These are phyloP conservation scores for Colletotrichum tanaceti DNA, from an alignment of 2,329 filamentous ascomycete genomes.

Conservation along the genomic window DNA sequence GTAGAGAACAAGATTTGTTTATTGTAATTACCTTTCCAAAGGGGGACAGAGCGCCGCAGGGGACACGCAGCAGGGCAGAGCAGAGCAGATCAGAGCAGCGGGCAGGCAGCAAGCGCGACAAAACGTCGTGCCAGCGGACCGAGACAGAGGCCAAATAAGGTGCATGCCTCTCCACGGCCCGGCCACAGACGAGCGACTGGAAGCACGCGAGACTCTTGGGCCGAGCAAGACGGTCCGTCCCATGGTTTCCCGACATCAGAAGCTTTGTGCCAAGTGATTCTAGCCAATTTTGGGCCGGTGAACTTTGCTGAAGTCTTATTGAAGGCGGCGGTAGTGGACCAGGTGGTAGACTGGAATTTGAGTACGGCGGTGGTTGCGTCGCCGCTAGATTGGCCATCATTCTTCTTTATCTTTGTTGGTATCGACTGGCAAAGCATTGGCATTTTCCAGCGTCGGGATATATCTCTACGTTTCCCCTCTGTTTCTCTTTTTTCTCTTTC, in stretches of 20 bases:
- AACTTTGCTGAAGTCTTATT: conserved; percentile 1
- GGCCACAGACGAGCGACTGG: conserved; percentile 9
- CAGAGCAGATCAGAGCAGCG: conserved; percentile 3
- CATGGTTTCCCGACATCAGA: background rate
- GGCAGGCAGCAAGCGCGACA: conserved; percentile 20
- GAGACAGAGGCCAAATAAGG: conserved; percentile 33
- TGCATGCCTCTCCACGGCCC: conserved; percentile 21
- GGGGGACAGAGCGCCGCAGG: too few species aligned
- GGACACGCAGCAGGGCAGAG: background rate
- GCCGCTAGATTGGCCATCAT: background rate
- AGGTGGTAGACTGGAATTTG: too few species aligned
- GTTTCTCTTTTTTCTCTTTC: too few species aligned
- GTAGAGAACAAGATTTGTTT: background rate
- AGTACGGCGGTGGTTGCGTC: background rate
- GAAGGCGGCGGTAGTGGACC: background rate
- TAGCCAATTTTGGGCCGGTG: background rate
- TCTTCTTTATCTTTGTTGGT: conserved; percentile 28
- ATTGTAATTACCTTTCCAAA: too few species aligned
- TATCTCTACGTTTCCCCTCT: background rate
- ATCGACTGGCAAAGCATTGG: conserved; percentile 11
- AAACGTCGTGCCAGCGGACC: conserved; percentile 6
- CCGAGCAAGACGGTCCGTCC: background rate
- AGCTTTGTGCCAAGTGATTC: conserved; percentile 7
- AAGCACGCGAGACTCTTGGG: conserved; percentile 6
- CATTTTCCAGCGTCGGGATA: background rate